Evolutionary conservation across 345 rosid genomes (phyloP), one percentile per base, ranked within the genome.

Genomic region (Gossypium australe): DNA sequence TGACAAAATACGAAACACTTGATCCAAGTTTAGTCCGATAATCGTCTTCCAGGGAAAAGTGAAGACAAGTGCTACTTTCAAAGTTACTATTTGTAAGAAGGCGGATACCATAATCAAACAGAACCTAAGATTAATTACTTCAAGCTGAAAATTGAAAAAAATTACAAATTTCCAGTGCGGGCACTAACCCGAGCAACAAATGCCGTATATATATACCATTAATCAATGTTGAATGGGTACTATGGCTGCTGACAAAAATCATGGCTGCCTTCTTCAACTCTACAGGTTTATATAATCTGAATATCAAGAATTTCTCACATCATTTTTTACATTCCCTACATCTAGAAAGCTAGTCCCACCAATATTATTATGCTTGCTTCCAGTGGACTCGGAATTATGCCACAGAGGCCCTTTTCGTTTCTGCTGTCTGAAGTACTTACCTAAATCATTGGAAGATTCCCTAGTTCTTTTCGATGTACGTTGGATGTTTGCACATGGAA

Each of bases 171-270:
- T 62, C 29, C 59, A 61, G 49, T 29, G 76, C 41, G 76, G 47
- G 34, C 27, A 49, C 62, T 11, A 74, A 74, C 60, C 76, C 70
- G 52, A 53, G 24, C 70, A 72, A 74, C 75, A 34, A 34, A 34
- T 34, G 7, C 41, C 41, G 41, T 34, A 34, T 34, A 34, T 34
- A 34, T 34, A 34, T 34, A 34, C 7, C 41, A 82, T 76, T 78
- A 82, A 82, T 81, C 86, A 88, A 71, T 78, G 82, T 73, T 80
- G 85, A 79, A 76, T 81, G 78, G 79, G 83, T 78, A 78, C 57
- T 74, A 44, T 76, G 77, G 79, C 41, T 77, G 85, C 82, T 76
- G 84, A 79, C 74, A 71, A 82, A 82, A 78, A 81, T 77, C 81
- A 48, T 75, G 57, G n/a, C 85, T 76, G 25, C 78, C 77, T 60